Conservation (phyloP, 1,139 yeast species). For the Kurtzmaniella natalensis region DNA sequence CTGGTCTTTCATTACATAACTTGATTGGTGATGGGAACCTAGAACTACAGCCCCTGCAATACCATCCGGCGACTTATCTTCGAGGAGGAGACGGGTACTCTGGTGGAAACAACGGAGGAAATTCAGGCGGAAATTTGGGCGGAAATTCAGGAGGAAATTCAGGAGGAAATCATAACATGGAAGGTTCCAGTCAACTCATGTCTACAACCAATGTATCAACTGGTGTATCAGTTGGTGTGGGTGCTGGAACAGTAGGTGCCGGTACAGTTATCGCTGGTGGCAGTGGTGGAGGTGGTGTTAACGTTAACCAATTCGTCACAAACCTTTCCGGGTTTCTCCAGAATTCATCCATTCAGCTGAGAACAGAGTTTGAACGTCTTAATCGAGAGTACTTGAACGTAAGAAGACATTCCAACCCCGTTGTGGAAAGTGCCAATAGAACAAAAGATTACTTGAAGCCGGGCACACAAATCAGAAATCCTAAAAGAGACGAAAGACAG, state of each 20-base stretch:
- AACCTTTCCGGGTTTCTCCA: slow-evolving; percentile 4
- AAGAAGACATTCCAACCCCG: slow-evolving; percentile 65
- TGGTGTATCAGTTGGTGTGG: no score
- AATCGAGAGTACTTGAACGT: slow-evolving; percentile 71
- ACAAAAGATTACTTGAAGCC: slow-evolving; percentile 17
- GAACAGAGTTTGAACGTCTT: slow-evolving; percentile 73
- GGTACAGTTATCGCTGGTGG: no score
- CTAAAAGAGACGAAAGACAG: slow-evolving; percentile 8
- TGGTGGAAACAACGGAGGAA: neutral
- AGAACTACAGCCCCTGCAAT: slow-evolving; percentile 1
- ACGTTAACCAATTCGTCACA: neutral
- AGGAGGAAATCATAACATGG: neutral
- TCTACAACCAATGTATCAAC: no score
- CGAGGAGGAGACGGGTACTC: no score
- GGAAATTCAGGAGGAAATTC: neutral
- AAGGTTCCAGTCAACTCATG: no score
- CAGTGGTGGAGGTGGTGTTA: no score
- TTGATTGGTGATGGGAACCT: slow-evolving; percentile 3
- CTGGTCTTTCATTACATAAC: slow-evolving; percentile 41
- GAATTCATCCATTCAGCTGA: slow-evolving; percentile 48
- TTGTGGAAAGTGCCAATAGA: slow-evolving; percentile 58
- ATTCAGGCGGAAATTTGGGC: neutral
- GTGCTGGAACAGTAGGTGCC: neutral
- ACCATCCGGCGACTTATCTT: no score
- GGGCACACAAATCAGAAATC: slow-evolving; percentile 2